A percentile compares a stretch with the other conserved stretches of the same genome.
phyloP scores from a whole-genome alignment of 2,329 filamentous ascomycete species.

The Colletotrichum coccodes region DNA sequence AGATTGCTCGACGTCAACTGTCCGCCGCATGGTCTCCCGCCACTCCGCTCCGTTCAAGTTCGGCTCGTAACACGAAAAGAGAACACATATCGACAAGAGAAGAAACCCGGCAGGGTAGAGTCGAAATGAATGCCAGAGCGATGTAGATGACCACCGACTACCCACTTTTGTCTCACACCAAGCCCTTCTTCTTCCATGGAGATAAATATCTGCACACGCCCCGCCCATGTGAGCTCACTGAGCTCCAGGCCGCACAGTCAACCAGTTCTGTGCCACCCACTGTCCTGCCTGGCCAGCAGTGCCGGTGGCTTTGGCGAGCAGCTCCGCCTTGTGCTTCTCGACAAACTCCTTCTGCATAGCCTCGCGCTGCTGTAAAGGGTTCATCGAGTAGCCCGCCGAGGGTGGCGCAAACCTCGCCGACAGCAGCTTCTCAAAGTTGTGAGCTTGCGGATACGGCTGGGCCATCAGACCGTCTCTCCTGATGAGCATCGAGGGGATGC shows the following conservation, averaged over 20 bases:
- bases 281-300: slow-evolving; percentile 48
- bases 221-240: neutral
- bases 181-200: neutral
- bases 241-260: slow-evolving; percentile 36
- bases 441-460: slow-evolving; percentile 51
- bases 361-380: slow-evolving; percentile 59
- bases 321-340: slow-evolving; percentile 53
- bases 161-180: too few species aligned
- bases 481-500: slow-evolving; percentile 72
- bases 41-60: neutral
- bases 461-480: slow-evolving; percentile 61
- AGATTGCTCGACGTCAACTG: neutral
- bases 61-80: neutral
- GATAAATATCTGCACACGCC: neutral
- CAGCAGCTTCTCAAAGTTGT: slow-evolving; percentile 58
- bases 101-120: neutral
- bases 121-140: neutral
- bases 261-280: slow-evolving; percentile 50
- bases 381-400: slow-evolving; percentile 47
- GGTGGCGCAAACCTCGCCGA: slow-evolving; percentile 49
- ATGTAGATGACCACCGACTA: neutral
- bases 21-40: neutral
- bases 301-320: slow-evolving; percentile 52
- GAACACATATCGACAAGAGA: neutral
- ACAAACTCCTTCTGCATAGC: slow-evolving; percentile 56